Evolutionary conservation across 1,284 basidiomycete genomes (phyloP).

Genomic region (Termitomyces sp.): DNA sequence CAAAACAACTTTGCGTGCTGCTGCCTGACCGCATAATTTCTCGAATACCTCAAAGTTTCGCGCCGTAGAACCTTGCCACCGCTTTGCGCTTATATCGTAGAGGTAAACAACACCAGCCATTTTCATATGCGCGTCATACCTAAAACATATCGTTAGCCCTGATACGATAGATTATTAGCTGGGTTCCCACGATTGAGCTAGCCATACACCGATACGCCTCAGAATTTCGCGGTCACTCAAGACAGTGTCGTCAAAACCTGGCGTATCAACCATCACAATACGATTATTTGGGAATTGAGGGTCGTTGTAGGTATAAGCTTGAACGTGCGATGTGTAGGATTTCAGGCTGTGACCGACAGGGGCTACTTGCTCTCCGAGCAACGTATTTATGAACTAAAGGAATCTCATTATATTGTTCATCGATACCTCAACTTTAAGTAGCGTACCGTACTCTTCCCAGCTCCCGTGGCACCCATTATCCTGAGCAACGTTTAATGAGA

Average conservation of each 20-base stretch:
- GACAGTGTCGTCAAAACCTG: conserved; percentile 20
- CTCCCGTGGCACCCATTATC: conserved; percentile 22
- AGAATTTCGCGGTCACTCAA: conserved; percentile 17
- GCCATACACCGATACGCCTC: conserved; percentile 17
- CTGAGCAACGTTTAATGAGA: conserved; percentile 5
- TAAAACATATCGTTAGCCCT: background rate
- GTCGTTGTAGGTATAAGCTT: conserved; percentile 4
- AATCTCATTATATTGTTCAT: background rate
- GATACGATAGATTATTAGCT: background rate
- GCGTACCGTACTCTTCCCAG: conserved; percentile 19
- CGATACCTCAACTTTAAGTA: background rate
- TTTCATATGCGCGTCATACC: conserved; percentile 10
- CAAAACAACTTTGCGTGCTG: conserved; percentile 20
- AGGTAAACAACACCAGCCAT: conserved; percentile 26
- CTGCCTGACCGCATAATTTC: conserved; percentile 20
- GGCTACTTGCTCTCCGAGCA: conserved; percentile 5
- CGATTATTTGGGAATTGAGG: conserved; percentile 7
- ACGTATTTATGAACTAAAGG: conserved; percentile 15
- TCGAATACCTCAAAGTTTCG: conserved; percentile 22
- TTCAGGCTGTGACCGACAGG: conserved; percentile 10
- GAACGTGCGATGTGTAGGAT: conserved; percentile 11
- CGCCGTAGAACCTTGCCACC: conserved; percentile 16
- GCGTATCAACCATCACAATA: conserved; percentile 21
- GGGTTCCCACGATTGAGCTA: conserved; percentile 13
- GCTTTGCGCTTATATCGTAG: conserved; percentile 22